Evolutionary conservation across 805 yeast species (phyloP).

Genomic region (Hanseniaspora guilliermondii): DNA sequence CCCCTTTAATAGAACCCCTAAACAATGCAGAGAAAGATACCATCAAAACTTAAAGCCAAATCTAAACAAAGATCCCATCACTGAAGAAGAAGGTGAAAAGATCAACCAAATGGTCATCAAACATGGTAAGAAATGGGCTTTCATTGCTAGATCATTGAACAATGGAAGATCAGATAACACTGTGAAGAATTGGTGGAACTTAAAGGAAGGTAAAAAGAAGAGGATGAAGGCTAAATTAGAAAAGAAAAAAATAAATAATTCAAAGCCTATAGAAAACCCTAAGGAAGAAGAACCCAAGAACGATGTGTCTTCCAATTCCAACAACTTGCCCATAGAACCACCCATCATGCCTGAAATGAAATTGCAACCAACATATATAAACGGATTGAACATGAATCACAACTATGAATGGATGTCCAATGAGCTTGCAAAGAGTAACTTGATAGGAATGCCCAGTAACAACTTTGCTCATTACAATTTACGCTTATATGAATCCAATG

Average conservation of each 20-base stretch:
- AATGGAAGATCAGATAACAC: conserved; percentile 69
- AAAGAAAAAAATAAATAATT: neutral
- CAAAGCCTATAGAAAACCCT: neutral
- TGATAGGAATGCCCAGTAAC: neutral
- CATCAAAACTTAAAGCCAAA: conserved; percentile 85
- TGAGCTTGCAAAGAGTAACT: neutral
- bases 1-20: conserved; percentile 62
- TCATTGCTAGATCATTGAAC: conserved; percentile 64
- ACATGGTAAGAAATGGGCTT: conserved; percentile 89
- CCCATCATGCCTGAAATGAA: neutral
- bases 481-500: neutral
- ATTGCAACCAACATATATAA: neutral
- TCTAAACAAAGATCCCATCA: conserved; percentile 67
- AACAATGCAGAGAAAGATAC: conserved; percentile 82
- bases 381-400: neutral
- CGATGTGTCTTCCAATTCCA: too few species aligned
- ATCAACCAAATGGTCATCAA: conserved; percentile 68
- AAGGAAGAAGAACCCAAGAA: neutral
- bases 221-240: conserved; percentile 22
- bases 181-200: conserved; percentile 78
- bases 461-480: neutral
- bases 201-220: conserved; percentile 76
- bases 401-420: conserved; percentile 4
- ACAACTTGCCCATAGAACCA: neutral
- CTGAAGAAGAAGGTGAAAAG: conserved; percentile 68